phyloP scores from a whole-genome alignment of 495 filamentous ascomycete genomes.

The Trichocladium antarcticum region DNA sequence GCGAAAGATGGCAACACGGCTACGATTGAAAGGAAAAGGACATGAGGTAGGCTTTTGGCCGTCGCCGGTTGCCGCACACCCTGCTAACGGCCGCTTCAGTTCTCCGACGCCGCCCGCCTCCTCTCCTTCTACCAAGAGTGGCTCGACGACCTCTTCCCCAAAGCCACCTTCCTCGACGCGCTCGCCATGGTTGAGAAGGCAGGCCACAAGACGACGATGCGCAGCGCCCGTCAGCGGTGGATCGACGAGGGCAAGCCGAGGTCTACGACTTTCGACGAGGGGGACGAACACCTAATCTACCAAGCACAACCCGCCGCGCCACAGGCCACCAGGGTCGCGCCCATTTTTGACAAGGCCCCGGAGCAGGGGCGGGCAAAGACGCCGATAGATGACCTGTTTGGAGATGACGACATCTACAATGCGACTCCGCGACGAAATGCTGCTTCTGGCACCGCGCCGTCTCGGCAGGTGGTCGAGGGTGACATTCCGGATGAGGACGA shows the following conservation, averaged over 20 bases:
- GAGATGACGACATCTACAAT: conserved; percentile 34
- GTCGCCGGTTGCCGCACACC: neutral
- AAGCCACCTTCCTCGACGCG: conserved; percentile 86
- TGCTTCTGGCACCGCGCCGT: conserved; percentile 5
- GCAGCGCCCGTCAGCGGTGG: conserved; percentile 57
- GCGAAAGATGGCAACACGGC: conserved; percentile 53
- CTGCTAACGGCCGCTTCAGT: conserved; percentile 40
- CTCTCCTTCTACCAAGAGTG: conserved; percentile 90
- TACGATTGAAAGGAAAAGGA: conserved; percentile 85
- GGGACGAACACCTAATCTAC: conserved; percentile 26
- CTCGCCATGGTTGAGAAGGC: conserved; percentile 86
- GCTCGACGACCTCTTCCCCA: conserved; percentile 93
- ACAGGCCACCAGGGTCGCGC: conserved; percentile 33
- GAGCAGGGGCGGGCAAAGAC: conserved; percentile 19
- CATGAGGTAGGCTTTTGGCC: conserved; percentile 56
- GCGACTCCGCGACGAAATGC: conserved; percentile 26
- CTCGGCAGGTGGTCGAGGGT: conserved; percentile 2
- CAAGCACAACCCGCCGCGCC: conserved; percentile 10
- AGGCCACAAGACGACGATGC: conserved; percentile 71
- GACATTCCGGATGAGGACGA: conserved; percentile 39
- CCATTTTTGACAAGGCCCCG: conserved; percentile 36
- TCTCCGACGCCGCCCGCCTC: conserved; percentile 69
- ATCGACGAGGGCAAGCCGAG: conserved; percentile 63
- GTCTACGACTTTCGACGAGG: conserved; percentile 41
- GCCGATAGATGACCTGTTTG: conserved; percentile 25